Conservation (phyloP, 345 rosid species). For the Viola odorata region DNA sequence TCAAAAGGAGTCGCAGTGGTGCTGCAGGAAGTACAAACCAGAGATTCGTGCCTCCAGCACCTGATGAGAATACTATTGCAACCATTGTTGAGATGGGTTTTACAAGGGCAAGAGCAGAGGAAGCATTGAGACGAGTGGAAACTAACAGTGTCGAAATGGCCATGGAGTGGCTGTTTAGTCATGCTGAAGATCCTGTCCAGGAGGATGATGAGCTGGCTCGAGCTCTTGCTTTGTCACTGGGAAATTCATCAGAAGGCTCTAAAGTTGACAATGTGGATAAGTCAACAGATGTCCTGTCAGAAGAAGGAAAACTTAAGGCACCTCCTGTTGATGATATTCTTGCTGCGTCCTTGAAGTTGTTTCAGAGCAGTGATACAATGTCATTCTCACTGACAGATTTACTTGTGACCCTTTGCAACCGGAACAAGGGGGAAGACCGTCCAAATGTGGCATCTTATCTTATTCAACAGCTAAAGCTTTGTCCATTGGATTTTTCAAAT, state of each 20-base stretch:
- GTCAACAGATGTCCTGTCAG: slow-evolving; percentile 44
- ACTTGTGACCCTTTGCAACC: slow-evolving; percentile 78
- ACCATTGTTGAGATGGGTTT: slow-evolving; percentile 97
- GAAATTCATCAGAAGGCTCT: slow-evolving; percentile 80
- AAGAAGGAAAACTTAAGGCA: slow-evolving; percentile 48
- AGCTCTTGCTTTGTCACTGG: slow-evolving; percentile 91
- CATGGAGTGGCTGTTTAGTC: slow-evolving; percentile 87
- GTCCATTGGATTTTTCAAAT: slow-evolving; percentile 56
- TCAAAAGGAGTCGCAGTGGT: slow-evolving; percentile 64
- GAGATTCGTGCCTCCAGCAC: slow-evolving; percentile 73
- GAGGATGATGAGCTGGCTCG: slow-evolving; percentile 97
- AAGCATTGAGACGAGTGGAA: slow-evolving; percentile 83
- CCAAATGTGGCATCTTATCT: slow-evolving; percentile 65
- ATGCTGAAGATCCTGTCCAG: slow-evolving; percentile 87
- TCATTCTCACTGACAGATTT: slow-evolving; percentile 84
- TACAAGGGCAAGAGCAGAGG: slow-evolving; percentile 95
- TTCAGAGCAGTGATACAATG: slow-evolving; percentile 61
- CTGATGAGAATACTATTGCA: slow-evolving; percentile 77
- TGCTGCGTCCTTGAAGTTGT: slow-evolving; percentile 69
- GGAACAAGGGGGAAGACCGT: slow-evolving; percentile 89
- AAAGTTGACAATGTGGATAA: slow-evolving; percentile 69
- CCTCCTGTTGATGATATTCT: slow-evolving; percentile 91
- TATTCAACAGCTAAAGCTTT: slow-evolving; percentile 79
- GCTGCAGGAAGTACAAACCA: slow-evolving; percentile 63
- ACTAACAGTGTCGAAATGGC: slow-evolving; percentile 98